These are phyloP conservation scores for Aspergillus novoparasiticus DNA, from an alignment of 2,329 filamentous ascomycete species.

Conservation along the genomic window DNA sequence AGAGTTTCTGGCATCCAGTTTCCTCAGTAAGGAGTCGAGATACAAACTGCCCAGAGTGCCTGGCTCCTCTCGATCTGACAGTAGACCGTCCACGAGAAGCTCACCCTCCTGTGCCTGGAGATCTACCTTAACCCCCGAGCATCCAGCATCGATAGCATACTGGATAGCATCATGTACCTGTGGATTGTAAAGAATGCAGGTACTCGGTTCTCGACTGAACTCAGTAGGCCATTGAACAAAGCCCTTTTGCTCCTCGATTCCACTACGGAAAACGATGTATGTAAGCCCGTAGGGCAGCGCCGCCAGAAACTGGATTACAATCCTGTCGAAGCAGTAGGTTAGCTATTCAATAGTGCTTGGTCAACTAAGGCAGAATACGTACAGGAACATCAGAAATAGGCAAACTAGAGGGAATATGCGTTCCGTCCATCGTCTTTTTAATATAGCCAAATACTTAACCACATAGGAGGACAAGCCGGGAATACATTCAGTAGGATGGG, in stretches of 20 bases:
- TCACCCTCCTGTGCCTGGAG: constrained; percentile 28
- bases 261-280: constrained; percentile 17
- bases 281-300: constrained; percentile 21
- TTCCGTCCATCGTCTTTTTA: constrained; percentile 25
- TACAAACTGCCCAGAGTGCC: constrained; percentile 25
- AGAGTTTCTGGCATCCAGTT: constrained; percentile 18
- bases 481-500: constrained; percentile 33
- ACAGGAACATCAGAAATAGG: constrained; percentile 29
- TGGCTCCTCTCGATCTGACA: not conserved
- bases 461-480: constrained; percentile 28
- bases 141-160: constrained; percentile 26
- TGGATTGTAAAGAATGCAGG: constrained; percentile 27
- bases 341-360: not conserved
- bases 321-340: constrained; percentile 11
- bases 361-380: constrained; percentile 1
- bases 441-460: constrained; percentile 15
- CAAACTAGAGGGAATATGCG: constrained; percentile 24
- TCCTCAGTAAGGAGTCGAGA: constrained; percentile 25
- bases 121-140: constrained; percentile 29
- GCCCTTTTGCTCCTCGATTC: constrained; percentile 7
- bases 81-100: constrained; percentile 25
- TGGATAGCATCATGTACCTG: constrained; percentile 24
- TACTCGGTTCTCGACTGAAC: constrained; percentile 13
- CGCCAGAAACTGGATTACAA: constrained; percentile 24
- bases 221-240: constrained; percentile 19